Base-by-base conservation (phyloP, 495 filamentous ascomycete genomes). In the Geopyxis carbonaria region DNA sequence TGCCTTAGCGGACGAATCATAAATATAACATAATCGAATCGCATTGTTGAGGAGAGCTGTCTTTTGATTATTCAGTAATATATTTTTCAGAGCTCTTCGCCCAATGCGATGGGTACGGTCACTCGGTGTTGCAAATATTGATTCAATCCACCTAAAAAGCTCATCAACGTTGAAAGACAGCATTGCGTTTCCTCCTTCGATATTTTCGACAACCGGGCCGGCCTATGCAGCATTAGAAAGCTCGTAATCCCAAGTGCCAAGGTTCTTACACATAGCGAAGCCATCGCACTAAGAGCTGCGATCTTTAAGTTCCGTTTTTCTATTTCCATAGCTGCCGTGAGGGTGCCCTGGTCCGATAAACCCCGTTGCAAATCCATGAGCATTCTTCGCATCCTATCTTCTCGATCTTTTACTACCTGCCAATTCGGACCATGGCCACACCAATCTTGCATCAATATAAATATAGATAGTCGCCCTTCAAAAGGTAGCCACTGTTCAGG, bases 391-490 rank as follows among this genome's bases (percentile, higher is more conserved):
- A 94, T 91, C 31, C 68, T 77, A 38, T 92, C 79, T 64, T 94
- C 89, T 39, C 84, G 67, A 42, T 80, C 73, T 11, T 74, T 71
- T 24, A 92, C 81, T 42, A 85, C 78, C 22, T 62, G 60, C 51
- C 86, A 85, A 56, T 94, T 93, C 4, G 89, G 83, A 0, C 89
- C 92, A 57, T 89, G 91, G 0, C 91, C 89, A 61, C 91, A 95
- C 89, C 89, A 97, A 40, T 95, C 87, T 56, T 95, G 87, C 85
- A 97, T 95, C 22, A 95, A 60, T 4, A 86, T 76, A 53, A 95
- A 97, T 4, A 85, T 74, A 7, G 89, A 93, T 51, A 93, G 86
- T 18, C 89, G 66, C 0, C 84, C 78, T 55, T 94, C 89, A 45
- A 97, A 97, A 0, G 91, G 80, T 65, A 97, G 86, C 82, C 85